Base-by-base conservation (phyloP, 768 basidiomycete genomes). In the Leucogyrophana mollusca region DNA sequence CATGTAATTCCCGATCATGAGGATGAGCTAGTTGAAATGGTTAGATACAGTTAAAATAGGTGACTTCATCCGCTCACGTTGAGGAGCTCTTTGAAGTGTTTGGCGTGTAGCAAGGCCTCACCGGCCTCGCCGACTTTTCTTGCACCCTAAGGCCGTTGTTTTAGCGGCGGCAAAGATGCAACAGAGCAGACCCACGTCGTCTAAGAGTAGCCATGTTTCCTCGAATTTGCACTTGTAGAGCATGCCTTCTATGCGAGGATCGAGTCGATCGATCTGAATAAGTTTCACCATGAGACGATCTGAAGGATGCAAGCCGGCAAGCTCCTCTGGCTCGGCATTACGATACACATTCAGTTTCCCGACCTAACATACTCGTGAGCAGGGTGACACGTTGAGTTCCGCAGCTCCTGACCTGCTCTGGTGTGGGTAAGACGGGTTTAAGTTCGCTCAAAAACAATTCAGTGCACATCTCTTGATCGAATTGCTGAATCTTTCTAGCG, bases 261-360 rank as follows among this genome's bases (percentile, higher is more conserved):
- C 79, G 9, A 99, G 73, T 27, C 92, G 85, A 34, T 95, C 82
- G 21, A 98, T 94, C 64, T 96, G 92, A 57, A 98, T 96, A 30
- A 97, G 74, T 52, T 94, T 89, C 20, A 99, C 93, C 90, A 99
- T 94, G 38, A 99, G 78, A 24, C 96, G 83, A 68, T 99, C 96
- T 14, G 96, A 88, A 16, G 88, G 85, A 66, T 97, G 94, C n/a
- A 99, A 73, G 23, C 80, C 82, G 34, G 83, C 85, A 10, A 99
- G 80, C 54, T 96, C 94, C 56, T 85, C 88, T 10, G 84, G 77
- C 49, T 84, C 84, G n/a, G 92, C 81, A 56, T 87, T 91, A 45
- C 89, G 84, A 60, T 94, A 91, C 3, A 90, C 79, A 58, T 91
- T 94, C 22, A 95, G 79, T 67, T 94, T 93, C 34, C 92, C 92